These are phyloP conservation scores for Coemansia sp. DNA, from an alignment of 192 early-diverging fungal genomes.

Conservation along the genomic window DNA sequence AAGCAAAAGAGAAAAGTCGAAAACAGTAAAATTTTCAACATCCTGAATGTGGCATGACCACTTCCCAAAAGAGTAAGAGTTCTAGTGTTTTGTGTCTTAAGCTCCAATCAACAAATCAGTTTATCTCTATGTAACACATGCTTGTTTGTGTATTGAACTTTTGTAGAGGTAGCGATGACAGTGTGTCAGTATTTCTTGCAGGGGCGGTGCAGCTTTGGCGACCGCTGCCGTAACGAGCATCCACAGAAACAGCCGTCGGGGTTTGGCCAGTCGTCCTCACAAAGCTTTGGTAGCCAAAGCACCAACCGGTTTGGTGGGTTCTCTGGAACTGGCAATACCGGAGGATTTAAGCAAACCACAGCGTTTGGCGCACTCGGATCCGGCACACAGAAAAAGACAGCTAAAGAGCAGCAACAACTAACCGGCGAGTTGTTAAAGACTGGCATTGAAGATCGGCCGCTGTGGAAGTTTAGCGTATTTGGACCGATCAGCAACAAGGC, in stretches of 20 bases:
- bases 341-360: constrained; percentile 19
- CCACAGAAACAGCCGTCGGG: constrained; percentile 38
- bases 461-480: constrained; percentile 59
- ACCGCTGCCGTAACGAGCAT: constrained; percentile 60
- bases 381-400: background rate
- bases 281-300: constrained; percentile 22
- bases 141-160: too few species aligned
- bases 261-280: constrained; percentile 47
- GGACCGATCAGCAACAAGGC: constrained; percentile 61
- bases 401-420: constrained; percentile 1
- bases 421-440: constrained; percentile 51
- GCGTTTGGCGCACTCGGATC: background rate
- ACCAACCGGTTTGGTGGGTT: constrained; percentile 15
- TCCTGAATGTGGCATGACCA: too few species aligned
- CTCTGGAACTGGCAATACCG: constrained; percentile 4
- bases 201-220: constrained; percentile 60
- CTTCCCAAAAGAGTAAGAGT: too few species aligned
- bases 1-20: background rate
- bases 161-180: constrained; percentile 12
- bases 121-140: too few species aligned
- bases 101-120: too few species aligned
- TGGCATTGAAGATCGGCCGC: constrained; percentile 50
- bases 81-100: too few species aligned
- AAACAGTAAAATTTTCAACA: too few species aligned
- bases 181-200: constrained; percentile 57